These are phyloP conservation scores for Trichoderma sp. DNA, from an alignment of 2,329 filamentous ascomycete genomes.

Conservation along the genomic window DNA sequence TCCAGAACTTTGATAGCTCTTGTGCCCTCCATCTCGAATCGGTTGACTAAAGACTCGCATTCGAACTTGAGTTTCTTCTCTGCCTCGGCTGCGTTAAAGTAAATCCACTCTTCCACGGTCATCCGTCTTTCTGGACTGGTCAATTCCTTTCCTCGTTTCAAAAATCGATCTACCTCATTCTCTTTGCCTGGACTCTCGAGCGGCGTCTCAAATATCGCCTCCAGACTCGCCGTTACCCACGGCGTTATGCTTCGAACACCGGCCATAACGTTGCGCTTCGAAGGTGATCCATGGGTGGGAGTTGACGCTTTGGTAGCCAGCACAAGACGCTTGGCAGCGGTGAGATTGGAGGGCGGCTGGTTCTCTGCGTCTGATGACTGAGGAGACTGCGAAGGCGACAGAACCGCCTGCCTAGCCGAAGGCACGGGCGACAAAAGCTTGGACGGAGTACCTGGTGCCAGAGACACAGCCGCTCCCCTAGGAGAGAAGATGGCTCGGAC, in stretches of 20 bases:
- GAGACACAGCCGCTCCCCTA: neutral
- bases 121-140: constrained; percentile 78
- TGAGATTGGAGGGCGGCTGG: constrained; percentile 66
- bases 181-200: constrained; percentile 48
- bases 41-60: constrained; percentile 77
- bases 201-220: constrained; percentile 60
- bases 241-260: constrained; percentile 55
- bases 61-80: constrained; percentile 76
- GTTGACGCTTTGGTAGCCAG: constrained; percentile 47
- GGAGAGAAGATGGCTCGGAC: constrained; percentile 9
- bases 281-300: constrained; percentile 55
- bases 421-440: constrained; percentile 43
- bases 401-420: constrained; percentile 50
- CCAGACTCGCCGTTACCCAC: constrained; percentile 76
- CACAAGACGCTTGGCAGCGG: constrained; percentile 46
- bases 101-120: constrained; percentile 92
- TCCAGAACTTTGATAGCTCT: constrained; percentile 76
- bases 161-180: constrained; percentile 47
- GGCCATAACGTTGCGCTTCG: constrained; percentile 56
- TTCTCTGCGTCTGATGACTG: constrained; percentile 82
- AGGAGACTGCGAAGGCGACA: constrained; percentile 64
- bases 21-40: constrained; percentile 80
- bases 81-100: constrained; percentile 73
- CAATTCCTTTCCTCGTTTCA: constrained; percentile 59
- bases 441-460: constrained; percentile 42